phyloP scores from a whole-genome alignment of 1,284 basidiomycete species.

The Rhizoctonia solani region DNA sequence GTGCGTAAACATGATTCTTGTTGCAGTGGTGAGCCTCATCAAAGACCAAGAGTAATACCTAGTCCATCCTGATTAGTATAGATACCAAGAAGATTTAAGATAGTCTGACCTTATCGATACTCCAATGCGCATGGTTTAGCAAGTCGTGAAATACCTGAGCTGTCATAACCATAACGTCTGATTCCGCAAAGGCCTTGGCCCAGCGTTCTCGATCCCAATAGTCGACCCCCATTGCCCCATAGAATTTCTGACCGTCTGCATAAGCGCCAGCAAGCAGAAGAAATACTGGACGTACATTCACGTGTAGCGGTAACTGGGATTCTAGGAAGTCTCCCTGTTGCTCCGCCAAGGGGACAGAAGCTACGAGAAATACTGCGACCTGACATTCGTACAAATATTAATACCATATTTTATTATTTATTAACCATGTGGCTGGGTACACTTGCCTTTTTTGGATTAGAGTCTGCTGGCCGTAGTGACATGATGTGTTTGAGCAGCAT shows the following conservation, averaged over 20 bases:
- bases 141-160: conserved; percentile 81
- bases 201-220: conserved; percentile 66
- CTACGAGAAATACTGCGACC: conserved; percentile 56
- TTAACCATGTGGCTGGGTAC: conserved; percentile 8
- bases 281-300: conserved; percentile 42
- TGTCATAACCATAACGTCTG: conserved; percentile 83
- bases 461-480: conserved; percentile 50
- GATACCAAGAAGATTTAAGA: background rate
- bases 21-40: conserved; percentile 66
- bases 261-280: background rate
- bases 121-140: conserved; percentile 78
- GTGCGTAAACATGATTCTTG: conserved; percentile 80
- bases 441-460: conserved; percentile 38
- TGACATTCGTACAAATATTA: conserved; percentile 53
- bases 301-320: conserved; percentile 67
- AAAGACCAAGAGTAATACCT: conserved; percentile 78
- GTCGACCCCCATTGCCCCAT: conserved; percentile 70
- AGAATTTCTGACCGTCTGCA: conserved; percentile 53
- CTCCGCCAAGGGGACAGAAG: conserved; percentile 78
- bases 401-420: conserved; percentile 53
- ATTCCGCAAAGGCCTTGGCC: conserved; percentile 61
- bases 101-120: conserved; percentile 57
- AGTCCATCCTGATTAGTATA: background rate
- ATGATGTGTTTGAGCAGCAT: conserved; percentile 76
- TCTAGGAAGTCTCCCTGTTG: conserved; percentile 69